A percentile compares a stretch with the other conserved stretches of the same genome.
Conservation (phyloP, 75 land plant species). For the Picea sitchensis region DNA sequence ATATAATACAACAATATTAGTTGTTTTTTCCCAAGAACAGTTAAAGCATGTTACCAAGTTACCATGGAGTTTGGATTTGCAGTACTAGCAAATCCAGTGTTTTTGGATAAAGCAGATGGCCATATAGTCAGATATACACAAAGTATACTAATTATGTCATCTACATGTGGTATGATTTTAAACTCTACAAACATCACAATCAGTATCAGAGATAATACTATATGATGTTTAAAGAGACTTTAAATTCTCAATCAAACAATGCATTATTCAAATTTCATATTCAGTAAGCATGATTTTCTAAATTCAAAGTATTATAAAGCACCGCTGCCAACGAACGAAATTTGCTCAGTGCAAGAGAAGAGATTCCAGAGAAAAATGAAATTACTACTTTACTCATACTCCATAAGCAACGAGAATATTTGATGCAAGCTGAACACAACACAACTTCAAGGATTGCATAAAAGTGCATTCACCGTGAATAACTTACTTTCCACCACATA, state of each 20-base stretch:
- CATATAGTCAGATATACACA: neutral
- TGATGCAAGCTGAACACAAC: neutral
- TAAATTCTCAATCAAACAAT: neutral
- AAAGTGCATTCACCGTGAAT: conserved; percentile 6
- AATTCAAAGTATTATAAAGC: neutral
- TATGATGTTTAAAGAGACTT: neutral
- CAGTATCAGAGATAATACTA: neutral
- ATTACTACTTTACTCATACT: neutral
- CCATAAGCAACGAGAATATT: conserved; percentile 4
- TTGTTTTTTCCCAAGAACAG: neutral
- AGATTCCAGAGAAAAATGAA: neutral
- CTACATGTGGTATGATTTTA: neutral
- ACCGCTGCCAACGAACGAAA: neutral
- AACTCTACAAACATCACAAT: neutral
- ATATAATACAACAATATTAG: neutral
- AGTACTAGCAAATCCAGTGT: neutral
- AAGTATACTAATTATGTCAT: neutral
- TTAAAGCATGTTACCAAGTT: neutral
- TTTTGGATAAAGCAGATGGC: neutral
- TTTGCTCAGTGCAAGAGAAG: neutral
- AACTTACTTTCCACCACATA: conserved; percentile 84
- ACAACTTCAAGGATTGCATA: neutral
- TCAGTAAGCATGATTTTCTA: neutral
- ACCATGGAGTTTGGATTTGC: neutral
- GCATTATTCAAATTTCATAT: neutral